phyloP scores from a whole-genome alignment of 345 rosid genomes.

The Ceriops decandra region DNA sequence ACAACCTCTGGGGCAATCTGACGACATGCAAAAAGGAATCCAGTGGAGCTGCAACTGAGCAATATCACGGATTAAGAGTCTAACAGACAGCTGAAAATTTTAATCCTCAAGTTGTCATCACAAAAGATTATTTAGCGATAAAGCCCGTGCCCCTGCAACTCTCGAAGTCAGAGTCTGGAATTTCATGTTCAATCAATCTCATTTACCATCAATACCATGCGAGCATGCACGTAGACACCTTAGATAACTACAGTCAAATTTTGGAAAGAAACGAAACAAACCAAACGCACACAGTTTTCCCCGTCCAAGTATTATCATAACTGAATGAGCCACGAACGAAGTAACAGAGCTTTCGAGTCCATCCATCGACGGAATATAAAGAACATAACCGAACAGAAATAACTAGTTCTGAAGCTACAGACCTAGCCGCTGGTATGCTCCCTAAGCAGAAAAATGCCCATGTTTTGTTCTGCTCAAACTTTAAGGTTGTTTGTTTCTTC shows the following conservation, averaged over 20 bases:
- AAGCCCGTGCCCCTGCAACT: no score
- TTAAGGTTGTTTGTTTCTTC: slow-evolving; percentile 23
- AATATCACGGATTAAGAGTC: no score
- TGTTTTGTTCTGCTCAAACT: slow-evolving; percentile 5
- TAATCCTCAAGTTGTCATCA: no score
- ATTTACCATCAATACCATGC: neutral
- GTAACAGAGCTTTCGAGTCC: slow-evolving; percentile 38
- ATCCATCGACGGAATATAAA: slow-evolving; percentile 24
- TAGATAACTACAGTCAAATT: slow-evolving; percentile 25
- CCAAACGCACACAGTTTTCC: slow-evolving; percentile 13
- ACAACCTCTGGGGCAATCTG: no score
- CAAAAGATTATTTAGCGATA: no score
- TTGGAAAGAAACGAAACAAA: slow-evolving; percentile 19
- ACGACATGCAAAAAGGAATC: no score
- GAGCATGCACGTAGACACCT: neutral
- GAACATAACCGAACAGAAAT: slow-evolving; percentile 27
- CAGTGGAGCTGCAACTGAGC: no score
- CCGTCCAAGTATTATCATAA: slow-evolving; percentile 14
- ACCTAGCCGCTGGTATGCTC: slow-evolving; percentile 17
- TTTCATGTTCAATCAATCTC: neutral
- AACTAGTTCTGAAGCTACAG: slow-evolving; percentile 18
- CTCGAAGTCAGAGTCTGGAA: neutral
- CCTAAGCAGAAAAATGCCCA: slow-evolving; percentile 23
- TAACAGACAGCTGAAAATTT: no score
- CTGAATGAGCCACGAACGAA: slow-evolving; percentile 23